These are phyloP conservation scores for Podospora sp. DNA, from an alignment of 495 filamentous ascomycete species.

Conservation along the genomic window DNA sequence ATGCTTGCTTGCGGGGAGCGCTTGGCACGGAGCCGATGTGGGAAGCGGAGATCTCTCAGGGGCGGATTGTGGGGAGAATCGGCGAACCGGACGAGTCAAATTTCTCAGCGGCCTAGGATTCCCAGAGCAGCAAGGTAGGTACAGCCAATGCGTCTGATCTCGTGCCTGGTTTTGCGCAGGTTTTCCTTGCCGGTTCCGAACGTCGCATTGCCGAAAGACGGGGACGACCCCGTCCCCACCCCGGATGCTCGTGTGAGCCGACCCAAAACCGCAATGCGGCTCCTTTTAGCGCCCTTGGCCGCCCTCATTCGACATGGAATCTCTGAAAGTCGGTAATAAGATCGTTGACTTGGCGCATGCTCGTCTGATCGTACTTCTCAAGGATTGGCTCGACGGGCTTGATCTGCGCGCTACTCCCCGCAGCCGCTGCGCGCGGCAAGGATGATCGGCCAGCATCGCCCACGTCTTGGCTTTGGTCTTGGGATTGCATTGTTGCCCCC, in stretches of 20 bases:
- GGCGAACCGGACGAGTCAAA: constrained; percentile 13
- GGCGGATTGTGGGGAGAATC: neutral
- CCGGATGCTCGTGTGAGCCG: neutral
- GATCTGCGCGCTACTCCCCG: constrained; percentile 6
- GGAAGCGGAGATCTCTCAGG: constrained; percentile 10
- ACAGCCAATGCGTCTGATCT: neutral
- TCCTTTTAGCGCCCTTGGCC: neutral
- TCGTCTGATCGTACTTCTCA: constrained; percentile 39
- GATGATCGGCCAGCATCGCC: constrained; percentile 3
- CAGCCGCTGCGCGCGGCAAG: neutral
- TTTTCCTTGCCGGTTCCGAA: neutral
- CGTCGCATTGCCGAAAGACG: neutral
- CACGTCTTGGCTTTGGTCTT: neutral
- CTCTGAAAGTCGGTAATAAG: constrained; percentile 34
- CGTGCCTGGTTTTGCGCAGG: neutral
- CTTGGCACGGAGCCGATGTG: constrained; percentile 27
- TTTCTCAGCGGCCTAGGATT: constrained; percentile 17
- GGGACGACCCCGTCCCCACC: neutral
- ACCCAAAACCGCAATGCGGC: neutral
- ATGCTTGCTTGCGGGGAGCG: constrained; percentile 19
- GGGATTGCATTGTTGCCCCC: neutral
- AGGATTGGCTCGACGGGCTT: constrained; percentile 32
- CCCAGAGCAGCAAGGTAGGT: neutral
- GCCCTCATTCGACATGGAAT: constrained; percentile 27
- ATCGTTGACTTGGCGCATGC: constrained; percentile 41